Conservation (phyloP, 164 flowering plant genomes). For the Stephania japonica region DNA sequence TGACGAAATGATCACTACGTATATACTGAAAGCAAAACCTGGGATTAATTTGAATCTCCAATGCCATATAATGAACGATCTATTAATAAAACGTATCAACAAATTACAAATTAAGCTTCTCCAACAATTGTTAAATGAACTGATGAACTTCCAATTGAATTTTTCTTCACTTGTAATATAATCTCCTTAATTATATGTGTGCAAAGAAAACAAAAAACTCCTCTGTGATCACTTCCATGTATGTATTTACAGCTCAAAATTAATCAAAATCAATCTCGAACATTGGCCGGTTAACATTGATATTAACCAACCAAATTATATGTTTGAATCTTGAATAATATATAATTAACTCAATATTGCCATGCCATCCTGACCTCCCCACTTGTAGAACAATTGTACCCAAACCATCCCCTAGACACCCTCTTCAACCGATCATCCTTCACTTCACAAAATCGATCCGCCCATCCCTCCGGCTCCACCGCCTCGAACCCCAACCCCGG, state of each 20-base stretch:
- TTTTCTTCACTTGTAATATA: background rate
- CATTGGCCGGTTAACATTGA: no score
- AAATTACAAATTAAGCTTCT: no score
- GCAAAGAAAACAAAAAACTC: background rate
- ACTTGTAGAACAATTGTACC: background rate
- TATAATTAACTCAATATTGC: slow-evolving; percentile 21
- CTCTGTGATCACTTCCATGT: background rate
- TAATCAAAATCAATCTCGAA: background rate
- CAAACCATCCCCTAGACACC: slow-evolving; percentile 55
- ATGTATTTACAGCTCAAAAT: background rate
- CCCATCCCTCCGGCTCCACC: slow-evolving; percentile 72
- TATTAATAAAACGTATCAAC: no score
- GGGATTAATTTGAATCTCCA: no score
- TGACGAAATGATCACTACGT: no score
- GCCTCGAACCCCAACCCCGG: slow-evolving; percentile 70
- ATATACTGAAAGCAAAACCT: no score
- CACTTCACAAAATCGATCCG: slow-evolving; percentile 65
- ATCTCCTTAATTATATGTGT: background rate
- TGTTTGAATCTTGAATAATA: background rate
- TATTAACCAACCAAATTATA: no score
- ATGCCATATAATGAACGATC: no score
- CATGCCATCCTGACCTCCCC: slow-evolving; percentile 41
- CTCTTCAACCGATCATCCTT: slow-evolving; percentile 42
- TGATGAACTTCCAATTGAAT: no score
- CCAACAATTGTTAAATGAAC: no score